phyloP scores from a whole-genome alignment of 257 asterid genomes.

The Buddleja alternifolia region DNA sequence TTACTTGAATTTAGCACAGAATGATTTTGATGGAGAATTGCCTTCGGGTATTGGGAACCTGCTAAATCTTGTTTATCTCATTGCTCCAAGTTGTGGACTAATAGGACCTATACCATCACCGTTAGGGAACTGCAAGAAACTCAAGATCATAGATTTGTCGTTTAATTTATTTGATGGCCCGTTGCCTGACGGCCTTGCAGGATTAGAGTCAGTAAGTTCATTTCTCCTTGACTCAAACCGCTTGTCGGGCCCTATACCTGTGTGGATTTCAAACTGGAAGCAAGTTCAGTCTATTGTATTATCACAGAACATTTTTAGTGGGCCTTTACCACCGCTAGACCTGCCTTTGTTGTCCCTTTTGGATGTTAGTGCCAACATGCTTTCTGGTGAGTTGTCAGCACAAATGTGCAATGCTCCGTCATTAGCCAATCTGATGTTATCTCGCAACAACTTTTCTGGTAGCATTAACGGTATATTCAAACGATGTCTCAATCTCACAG shows the following conservation, averaged over 20 bases:
- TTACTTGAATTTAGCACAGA: constrained; percentile 59
- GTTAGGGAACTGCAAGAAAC: constrained; percentile 60
- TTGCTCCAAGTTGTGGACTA: constrained; percentile 58
- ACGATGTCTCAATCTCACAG: constrained; percentile 50
- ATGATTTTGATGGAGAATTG: constrained; percentile 54
- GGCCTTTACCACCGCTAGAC: constrained; percentile 60
- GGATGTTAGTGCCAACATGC: constrained; percentile 59
- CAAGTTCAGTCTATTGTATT: constrained; percentile 43
- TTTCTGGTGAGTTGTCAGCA: constrained; percentile 57
- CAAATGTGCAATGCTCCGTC: constrained; percentile 61
- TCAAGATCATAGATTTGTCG: constrained; percentile 56
- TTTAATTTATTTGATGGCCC: constrained; percentile 62
- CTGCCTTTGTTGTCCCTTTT: constrained; percentile 51
- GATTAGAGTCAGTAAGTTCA: constrained; percentile 50
- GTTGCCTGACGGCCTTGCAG: constrained; percentile 56
- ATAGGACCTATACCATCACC: constrained; percentile 62
- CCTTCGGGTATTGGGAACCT: constrained; percentile 63
- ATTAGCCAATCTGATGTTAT: constrained; percentile 44
- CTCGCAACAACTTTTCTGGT: constrained; percentile 66
- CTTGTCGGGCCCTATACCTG: constrained; percentile 65
- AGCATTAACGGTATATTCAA: constrained; percentile 47
- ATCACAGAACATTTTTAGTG: constrained; percentile 60
- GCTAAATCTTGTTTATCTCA: constrained; percentile 46
- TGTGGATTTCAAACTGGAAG: constrained; percentile 82
- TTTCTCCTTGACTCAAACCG: constrained; percentile 57